These are phyloP conservation scores for Apiotrichum siamense DNA, from an alignment of 1,284 basidiomycete genomes.

Conservation along the genomic window DNA sequence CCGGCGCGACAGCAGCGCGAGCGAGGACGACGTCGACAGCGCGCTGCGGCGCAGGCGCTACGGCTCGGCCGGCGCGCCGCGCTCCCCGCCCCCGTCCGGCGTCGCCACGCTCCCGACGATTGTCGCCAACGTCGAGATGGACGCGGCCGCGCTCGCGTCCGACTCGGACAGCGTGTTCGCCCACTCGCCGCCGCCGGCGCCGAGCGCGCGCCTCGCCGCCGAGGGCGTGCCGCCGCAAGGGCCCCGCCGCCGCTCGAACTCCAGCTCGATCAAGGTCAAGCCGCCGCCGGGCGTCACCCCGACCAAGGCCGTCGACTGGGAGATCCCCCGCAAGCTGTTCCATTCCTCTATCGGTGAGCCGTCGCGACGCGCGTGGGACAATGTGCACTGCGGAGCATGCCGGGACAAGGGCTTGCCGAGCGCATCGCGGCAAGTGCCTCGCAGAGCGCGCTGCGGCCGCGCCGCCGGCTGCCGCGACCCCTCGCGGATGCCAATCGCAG, in stretches of 20 bases:
- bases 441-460: too few species aligned
- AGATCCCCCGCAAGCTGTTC: constrained; percentile 84
- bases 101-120: constrained; percentile 30
- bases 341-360: constrained; percentile 80
- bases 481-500: background rate
- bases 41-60: constrained; percentile 2
- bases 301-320: constrained; percentile 50
- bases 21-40: constrained; percentile 10
- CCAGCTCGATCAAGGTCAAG: constrained; percentile 36
- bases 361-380: background rate
- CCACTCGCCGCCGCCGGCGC: constrained; percentile 17
- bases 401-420: too few species aligned
- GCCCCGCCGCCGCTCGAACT: constrained; percentile 29
- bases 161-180: constrained; percentile 2
- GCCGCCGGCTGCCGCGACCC: too few species aligned
- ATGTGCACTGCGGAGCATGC: too few species aligned
- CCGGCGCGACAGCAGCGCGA: background rate
- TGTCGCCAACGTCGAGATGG: constrained; percentile 25
- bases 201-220: constrained; percentile 5
- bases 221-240: constrained; percentile 15
- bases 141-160: constrained; percentile 8
- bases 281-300: constrained; percentile 41
- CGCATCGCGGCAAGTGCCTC: background rate
- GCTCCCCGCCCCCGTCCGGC: constrained; percentile 3
- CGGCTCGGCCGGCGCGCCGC: background rate